A percentile compares a stretch with the other conserved stretches of the same genome.
phyloP scores from a whole-genome alignment of 2,329 filamentous ascomycete species.

The Lachnellula cervina region DNA sequence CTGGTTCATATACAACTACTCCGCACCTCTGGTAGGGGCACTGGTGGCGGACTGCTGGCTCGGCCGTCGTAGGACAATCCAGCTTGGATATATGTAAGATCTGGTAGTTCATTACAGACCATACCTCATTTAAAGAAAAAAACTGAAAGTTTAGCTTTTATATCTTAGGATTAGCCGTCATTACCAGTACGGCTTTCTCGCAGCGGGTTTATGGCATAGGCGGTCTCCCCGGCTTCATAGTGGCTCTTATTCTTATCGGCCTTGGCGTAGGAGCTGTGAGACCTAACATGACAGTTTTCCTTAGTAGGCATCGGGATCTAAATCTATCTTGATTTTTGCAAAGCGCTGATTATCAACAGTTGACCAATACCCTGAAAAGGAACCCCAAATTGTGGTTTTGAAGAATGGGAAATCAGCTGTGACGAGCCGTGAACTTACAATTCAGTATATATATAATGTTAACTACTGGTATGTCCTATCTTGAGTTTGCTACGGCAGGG shows the following conservation, averaged over 20 bases:
- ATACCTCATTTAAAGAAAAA: not conserved
- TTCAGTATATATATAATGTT: slow-evolving; percentile 36
- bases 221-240: too few species aligned
- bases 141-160: not conserved
- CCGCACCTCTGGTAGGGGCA: slow-evolving; percentile 54
- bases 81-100: slow-evolving; percentile 38
- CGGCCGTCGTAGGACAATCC: slow-evolving; percentile 56
- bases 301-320: slow-evolving; percentile 31
- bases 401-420: slow-evolving; percentile 54
- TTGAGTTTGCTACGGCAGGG: too few species aligned
- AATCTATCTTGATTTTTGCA: not conserved
- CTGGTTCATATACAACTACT: slow-evolving; percentile 43
- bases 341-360: slow-evolving; percentile 43
- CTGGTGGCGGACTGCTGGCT: slow-evolving; percentile 56
- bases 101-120: not conserved
- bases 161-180: too few species aligned
- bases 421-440: slow-evolving; percentile 51
- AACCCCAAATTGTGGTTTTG: slow-evolving; percentile 41
- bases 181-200: too few species aligned
- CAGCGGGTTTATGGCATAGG: too few species aligned
- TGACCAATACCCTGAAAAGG: slow-evolving; percentile 37
- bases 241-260: too few species aligned
- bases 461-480: slow-evolving; percentile 51
- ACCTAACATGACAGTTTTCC: slow-evolving; percentile 57
- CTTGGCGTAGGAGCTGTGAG: slow-evolving; percentile 45